Evolutionary conservation across 768 basidiomycete genomes (phyloP), one percentile per base, ranked within the genome.

Genomic region (Zangia roseola): DNA sequence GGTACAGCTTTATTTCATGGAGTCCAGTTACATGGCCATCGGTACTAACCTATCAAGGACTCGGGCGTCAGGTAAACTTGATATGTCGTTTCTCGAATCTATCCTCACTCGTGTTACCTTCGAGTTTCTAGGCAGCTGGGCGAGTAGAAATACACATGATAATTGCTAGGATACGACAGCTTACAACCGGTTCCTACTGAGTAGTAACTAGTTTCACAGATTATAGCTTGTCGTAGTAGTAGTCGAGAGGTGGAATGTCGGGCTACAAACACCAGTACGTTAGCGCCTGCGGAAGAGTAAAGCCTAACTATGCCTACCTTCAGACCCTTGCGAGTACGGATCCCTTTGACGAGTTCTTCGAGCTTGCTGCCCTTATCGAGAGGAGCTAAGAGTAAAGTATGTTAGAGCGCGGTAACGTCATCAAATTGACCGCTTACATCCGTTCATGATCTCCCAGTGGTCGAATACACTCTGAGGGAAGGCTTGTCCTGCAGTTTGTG

Each of bases 391-490:
- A 46, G 47, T 2, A 54, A 24, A 2, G 13, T 4, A 16, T 31
- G 14, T 62, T 16, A 54, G 46, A 21, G 25, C 44, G 17, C 5
- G 31, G 24, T 10, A 21, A 39, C 17, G 2, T 42, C 21, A 40
- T 43, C 13, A 4, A 43, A 33, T 34, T 10, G 33, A 41, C n/a
- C 17, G 74, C 87, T 70, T 63, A 88, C 87, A 79, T 65, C 91
- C 90, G 58, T 69, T 74, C 88, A 93, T 90, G 55, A 84, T 53
- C 63, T 91, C 87, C 89, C 91, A 93, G 70, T 94, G 92, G 65
- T 94, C 94, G 64, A 95, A 88, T 65, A 94, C 94, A 63, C 75
- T 69, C 73, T 97, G 97, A 42, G 97, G 94, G 92, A 97, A 98
- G 56, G 97, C 97, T 77, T 99, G 95, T 43, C 97, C 97, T 65